These are phyloP conservation scores for Hericium coralloides DNA, from an alignment of 768 basidiomycete species.

Conservation along the genomic window DNA sequence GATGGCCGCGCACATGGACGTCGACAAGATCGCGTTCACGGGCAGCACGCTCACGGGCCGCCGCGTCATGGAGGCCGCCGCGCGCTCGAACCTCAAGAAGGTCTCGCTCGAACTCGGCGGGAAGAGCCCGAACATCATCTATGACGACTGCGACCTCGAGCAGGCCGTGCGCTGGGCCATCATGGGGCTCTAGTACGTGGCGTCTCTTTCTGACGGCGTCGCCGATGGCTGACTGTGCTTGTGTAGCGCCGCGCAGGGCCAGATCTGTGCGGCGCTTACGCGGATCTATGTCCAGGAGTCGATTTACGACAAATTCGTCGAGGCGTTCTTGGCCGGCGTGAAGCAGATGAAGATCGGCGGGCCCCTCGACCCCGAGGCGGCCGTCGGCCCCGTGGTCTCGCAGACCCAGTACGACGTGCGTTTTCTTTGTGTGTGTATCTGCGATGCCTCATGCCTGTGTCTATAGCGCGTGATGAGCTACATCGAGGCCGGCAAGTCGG, in stretches of 20 bases:
- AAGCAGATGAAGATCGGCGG: slow-evolving; percentile 55
- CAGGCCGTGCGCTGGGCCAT: slow-evolving; percentile 49
- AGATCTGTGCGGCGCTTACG: slow-evolving; percentile 74
- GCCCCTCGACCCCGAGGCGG: slow-evolving; percentile 49
- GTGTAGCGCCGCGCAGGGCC: slow-evolving; percentile 62
- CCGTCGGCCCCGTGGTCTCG: slow-evolving; percentile 77
- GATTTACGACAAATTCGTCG: slow-evolving; percentile 74
- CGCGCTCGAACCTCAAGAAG: slow-evolving; percentile 55
- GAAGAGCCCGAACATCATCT: slow-evolving; percentile 53
- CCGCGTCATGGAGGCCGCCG: slow-evolving; percentile 52
- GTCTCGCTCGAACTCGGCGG: slow-evolving; percentile 68
- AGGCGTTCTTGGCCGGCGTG: slow-evolving; percentile 45
- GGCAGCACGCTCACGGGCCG: slow-evolving; percentile 58
- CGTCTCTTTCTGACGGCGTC: not conserved
- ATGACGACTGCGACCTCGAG: slow-evolving; percentile 52
- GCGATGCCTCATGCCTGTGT: not conserved
- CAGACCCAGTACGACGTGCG: slow-evolving; percentile 61
- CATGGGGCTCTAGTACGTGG: slow-evolving; percentile 47
- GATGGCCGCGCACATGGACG: slow-evolving; percentile 43
- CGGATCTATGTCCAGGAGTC: slow-evolving; percentile 73
- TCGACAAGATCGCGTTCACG: slow-evolving; percentile 69
- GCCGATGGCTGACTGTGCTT: not conserved
- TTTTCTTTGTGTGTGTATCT: not conserved
- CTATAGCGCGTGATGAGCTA: slow-evolving; percentile 49
- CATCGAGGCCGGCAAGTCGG: slow-evolving; percentile 48